phyloP scores from a whole-genome alignment of 306 rosid species.

The Pterocarpus santalinus region DNA sequence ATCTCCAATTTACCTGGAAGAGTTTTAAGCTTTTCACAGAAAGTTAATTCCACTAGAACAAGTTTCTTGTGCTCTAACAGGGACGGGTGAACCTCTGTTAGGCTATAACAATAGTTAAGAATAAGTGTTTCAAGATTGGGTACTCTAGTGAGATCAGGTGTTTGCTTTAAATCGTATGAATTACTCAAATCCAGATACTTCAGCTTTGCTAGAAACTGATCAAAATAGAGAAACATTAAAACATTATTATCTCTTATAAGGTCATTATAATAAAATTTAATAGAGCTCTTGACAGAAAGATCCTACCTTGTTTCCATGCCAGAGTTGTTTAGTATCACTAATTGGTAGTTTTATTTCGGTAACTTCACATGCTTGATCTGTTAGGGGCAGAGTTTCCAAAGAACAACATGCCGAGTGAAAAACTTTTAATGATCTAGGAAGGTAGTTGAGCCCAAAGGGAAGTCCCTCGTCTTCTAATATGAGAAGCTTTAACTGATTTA shows the following conservation, averaged over 20 bases:
- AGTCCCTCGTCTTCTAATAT: neutral
- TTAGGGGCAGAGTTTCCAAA: slow-evolving; percentile 22
- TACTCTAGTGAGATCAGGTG: slow-evolving; percentile 10
- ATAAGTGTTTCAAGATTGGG: slow-evolving; percentile 32
- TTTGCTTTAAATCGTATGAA: neutral
- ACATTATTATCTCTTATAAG: neutral
- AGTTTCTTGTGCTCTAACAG: no score
- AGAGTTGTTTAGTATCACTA: slow-evolving; percentile 31
- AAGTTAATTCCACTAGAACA: neutral
- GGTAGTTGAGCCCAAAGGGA: neutral
- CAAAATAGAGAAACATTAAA: neutral
- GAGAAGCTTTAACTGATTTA: slow-evolving; percentile 20
- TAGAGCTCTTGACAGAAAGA: neutral
- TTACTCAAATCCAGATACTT: slow-evolving; percentile 28
- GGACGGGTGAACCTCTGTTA: slow-evolving; percentile 26
- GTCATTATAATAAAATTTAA: neutral
- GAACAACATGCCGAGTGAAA: slow-evolving; percentile 40
- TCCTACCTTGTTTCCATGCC: slow-evolving; percentile 41
- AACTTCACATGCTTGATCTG: slow-evolving; percentile 1
- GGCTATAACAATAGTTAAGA: slow-evolving; percentile 4
- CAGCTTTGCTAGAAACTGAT: slow-evolving; percentile 15
- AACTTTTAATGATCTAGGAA: slow-evolving; percentile 30
- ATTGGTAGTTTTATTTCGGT: slow-evolving; percentile 22
- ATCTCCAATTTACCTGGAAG: slow-evolving; percentile 41
- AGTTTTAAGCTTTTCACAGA: slow-evolving; percentile 26